Percentiles rank a stretch among this genome's conserved stretches.
Conservation (phyloP, 2,329 filamentous ascomycete genomes). For the Trichoderma sp. region DNA sequence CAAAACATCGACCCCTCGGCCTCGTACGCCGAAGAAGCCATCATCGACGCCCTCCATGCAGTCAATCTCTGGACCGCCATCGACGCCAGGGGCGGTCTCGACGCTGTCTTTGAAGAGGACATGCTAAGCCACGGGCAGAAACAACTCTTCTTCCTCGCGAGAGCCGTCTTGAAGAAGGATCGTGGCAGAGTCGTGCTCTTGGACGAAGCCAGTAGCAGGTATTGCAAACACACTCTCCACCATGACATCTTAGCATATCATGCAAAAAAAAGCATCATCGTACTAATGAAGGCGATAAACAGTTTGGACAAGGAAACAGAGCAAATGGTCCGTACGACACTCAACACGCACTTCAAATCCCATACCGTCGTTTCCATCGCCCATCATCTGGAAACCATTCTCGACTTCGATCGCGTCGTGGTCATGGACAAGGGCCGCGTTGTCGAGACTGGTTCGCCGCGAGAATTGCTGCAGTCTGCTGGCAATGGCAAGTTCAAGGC, state of each 20-base stretch:
- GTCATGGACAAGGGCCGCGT: conserved; percentile 37
- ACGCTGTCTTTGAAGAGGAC: conserved; percentile 41
- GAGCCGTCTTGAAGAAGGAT: conserved; percentile 48
- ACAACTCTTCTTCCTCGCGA: conserved; percentile 54
- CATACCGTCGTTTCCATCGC: conserved; percentile 57
- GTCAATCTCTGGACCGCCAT: conserved; percentile 48
- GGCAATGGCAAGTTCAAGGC: conserved; percentile 33
- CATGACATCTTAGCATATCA: background rate
- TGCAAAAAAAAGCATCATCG: background rate
- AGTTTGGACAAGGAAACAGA: conserved; percentile 43
- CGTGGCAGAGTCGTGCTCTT: conserved; percentile 47
- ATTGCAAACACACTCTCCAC: background rate
- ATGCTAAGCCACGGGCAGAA: conserved; percentile 50
- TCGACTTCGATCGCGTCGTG: conserved; percentile 38
- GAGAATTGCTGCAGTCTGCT: conserved; percentile 28
- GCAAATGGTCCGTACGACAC: conserved; percentile 38
- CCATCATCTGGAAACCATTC: conserved; percentile 49
- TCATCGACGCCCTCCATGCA: conserved; percentile 46
- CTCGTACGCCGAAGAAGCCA: conserved; percentile 39
- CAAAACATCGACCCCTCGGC: conserved; percentile 51
- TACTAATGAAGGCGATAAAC: conserved; percentile 12
- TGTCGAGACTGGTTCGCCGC: conserved; percentile 36
- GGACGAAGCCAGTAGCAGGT: conserved; percentile 47
- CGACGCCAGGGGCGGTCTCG: conserved; percentile 44
- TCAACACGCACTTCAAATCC: conserved; percentile 39